Percentiles rank a stretch among this genome's conserved stretches.
These are phyloP conservation scores for Cercospora zeae-maydis DNA, from an alignment of 2,329 filamentous ascomycete genomes.

Conservation along the genomic window DNA sequence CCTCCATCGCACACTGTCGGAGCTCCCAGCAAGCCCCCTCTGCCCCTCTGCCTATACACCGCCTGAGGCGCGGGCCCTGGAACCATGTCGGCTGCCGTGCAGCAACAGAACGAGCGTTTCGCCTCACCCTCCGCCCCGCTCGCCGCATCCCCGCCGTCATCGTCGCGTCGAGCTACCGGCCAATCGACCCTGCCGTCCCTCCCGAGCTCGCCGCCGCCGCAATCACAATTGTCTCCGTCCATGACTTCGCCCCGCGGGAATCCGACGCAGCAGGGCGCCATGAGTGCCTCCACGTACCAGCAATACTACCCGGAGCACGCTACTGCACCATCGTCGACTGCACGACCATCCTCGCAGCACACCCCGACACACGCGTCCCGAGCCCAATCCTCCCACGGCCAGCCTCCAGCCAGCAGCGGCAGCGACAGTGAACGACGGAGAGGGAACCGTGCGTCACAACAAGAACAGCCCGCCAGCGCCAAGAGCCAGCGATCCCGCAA, in stretches of 20 bases:
- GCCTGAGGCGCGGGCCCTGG: conserved; percentile 5
- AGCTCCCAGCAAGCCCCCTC: not conserved
- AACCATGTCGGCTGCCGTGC: conserved; percentile 26
- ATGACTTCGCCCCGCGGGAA: conserved; percentile 46
- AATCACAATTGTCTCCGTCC: conserved; percentile 36
- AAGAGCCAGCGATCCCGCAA: conserved; percentile 39
- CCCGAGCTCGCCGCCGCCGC: conserved; percentile 39
- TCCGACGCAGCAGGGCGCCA: conserved; percentile 47
- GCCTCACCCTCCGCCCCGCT: conserved; percentile 17
- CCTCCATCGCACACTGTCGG: not conserved
- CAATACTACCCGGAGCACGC: conserved; percentile 48
- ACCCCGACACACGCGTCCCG: conserved; percentile 23
- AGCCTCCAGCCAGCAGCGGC: conserved; percentile 42
- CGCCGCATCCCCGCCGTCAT: conserved; percentile 18
- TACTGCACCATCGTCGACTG: conserved; percentile 21
- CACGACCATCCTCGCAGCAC: conserved; percentile 28
- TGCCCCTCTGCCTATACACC: not conserved
- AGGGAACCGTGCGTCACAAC: conserved; percentile 44
- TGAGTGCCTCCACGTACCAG: conserved; percentile 73
- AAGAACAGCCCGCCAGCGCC: conserved; percentile 44
- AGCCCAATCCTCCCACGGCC: conserved; percentile 36
- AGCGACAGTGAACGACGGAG: conserved; percentile 40
- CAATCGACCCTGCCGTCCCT: conserved; percentile 39
- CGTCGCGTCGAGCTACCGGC: conserved; percentile 20
- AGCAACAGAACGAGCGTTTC: conserved; percentile 15